Evolutionary conservation across 768 basidiomycete genomes (phyloP), one percentile per base, ranked within the genome.

Genomic region (Agaricus blazei): DNA sequence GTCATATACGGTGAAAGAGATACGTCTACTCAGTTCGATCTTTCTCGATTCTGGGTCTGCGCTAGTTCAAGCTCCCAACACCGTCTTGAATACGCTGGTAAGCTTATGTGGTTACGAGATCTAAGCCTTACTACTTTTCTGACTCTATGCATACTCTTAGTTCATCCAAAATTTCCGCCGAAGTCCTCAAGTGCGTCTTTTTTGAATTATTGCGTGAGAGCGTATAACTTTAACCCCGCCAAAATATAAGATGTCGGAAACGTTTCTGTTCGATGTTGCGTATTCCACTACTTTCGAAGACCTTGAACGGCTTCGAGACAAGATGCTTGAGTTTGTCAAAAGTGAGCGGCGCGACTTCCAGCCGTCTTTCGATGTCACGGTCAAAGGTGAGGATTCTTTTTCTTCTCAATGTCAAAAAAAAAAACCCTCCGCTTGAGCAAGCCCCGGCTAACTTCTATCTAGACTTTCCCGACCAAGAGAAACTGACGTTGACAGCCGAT

Each of bases 1-100:
- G 34, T 72, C 65, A 7, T 93, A 88, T 66, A 89, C 88, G 0
- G 91, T 96, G 58, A 90, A 88, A 65, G 91, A 94, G 68, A 95
- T 97, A 67, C 79, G 87, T 28, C 77, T 97, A 29, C 77, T 95
- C 54, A 88, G 83, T 53, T 91, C 87, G 7, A 72, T 90, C 40
- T 83, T 93, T 67, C 65, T 87, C 46, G 83, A 90, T 64, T 67
- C 71, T 5, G 77, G 79, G 55, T 81, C 79, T 26, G 77, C 79
- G 38, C 67, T 73, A 27, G 84, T 89, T n/a, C 87, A 88, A 64
- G 87, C 85, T 12, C 87, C 88, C 23, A 88, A 90, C 62, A 80
- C 69, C 54, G 67, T 80, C 5, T 68, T 89, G 45, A 85, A 82
- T 66, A 68, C 73, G 9, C 68, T 78, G 70, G 83, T 85, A 62